phyloP scores from a whole-genome alignment of 2,329 filamentous ascomycete genomes.

The Fusarium lateritium region DNA sequence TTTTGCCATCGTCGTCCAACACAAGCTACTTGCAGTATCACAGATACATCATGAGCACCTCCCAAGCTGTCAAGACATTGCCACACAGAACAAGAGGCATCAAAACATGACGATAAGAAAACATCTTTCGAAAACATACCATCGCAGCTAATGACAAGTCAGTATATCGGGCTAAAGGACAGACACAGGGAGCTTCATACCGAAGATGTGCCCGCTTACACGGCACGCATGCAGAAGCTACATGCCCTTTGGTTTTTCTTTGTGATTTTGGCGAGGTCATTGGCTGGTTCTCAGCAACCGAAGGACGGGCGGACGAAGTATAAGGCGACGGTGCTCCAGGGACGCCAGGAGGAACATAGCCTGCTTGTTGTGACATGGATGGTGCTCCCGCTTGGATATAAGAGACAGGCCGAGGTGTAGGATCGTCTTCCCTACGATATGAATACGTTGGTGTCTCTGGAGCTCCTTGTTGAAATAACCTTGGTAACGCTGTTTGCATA shows the following conservation, averaged over 20 bases:
- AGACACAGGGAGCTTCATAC: constrained; percentile 56
- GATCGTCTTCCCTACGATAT: constrained; percentile 49
- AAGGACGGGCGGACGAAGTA: constrained; percentile 51
- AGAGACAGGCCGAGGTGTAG: constrained; percentile 45
- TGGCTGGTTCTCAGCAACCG: constrained; percentile 61
- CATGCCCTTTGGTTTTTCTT: constrained; percentile 83
- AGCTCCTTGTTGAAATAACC: constrained; percentile 50
- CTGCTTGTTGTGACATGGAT: constrained; percentile 38
- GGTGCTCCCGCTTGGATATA: constrained; percentile 43
- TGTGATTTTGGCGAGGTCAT: constrained; percentile 73
- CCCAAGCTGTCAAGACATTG: not conserved
- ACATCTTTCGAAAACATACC: constrained; percentile 65
- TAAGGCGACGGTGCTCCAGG: constrained; percentile 41
- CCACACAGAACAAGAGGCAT: not conserved
- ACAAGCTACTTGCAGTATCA: not conserved
- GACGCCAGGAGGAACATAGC: constrained; percentile 43
- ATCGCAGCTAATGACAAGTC: constrained; percentile 66
- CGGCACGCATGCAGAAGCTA: constrained; percentile 87
- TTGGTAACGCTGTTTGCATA: constrained; percentile 47
- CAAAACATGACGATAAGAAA: constrained; percentile 11
- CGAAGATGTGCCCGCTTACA: constrained; percentile 87
- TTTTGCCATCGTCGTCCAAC: not conserved
- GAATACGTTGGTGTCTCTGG: constrained; percentile 44
- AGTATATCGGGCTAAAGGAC: constrained; percentile 13
- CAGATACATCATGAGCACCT: not conserved